phyloP scores from a whole-genome alignment of 768 basidiomycete species.

The Termitomyces sp. region DNA sequence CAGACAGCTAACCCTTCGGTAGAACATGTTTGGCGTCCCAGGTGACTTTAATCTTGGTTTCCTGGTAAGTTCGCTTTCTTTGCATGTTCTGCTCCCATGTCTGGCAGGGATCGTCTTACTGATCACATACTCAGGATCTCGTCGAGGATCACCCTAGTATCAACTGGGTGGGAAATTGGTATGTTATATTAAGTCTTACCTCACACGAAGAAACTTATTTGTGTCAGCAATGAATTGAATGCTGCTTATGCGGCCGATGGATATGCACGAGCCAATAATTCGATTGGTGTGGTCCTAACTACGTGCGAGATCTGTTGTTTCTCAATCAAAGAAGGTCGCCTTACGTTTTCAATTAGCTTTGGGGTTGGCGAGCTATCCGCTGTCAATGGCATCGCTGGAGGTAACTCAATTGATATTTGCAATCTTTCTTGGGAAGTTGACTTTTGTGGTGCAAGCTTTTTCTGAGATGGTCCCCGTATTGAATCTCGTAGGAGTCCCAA shows the following conservation, averaged over 20 bases:
- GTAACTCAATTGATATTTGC: neutral
- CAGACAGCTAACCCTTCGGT: no score
- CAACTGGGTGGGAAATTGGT: neutral
- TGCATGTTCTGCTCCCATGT: neutral
- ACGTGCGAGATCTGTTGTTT: neutral
- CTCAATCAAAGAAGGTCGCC: neutral
- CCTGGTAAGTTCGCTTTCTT: neutral
- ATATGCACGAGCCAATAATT: constrained; percentile 1
- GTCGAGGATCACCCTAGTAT: neutral
- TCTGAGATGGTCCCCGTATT: constrained; percentile 3
- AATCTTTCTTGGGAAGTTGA: neutral
- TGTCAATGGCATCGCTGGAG: neutral
- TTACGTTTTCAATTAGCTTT: neutral
- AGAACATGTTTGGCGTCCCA: constrained; percentile 3
- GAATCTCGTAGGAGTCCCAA: neutral
- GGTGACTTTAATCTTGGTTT: neutral
- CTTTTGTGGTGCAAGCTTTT: neutral
- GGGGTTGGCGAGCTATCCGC: neutral
- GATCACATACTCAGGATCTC: neutral
- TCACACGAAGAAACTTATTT: neutral
- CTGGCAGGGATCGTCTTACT: neutral
- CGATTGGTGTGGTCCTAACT: neutral
- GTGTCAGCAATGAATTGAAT: neutral
- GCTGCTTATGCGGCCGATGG: constrained; percentile 1
- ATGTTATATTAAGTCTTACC: neutral